Evolutionary conservation across 305 asterid genomes (phyloP).

Genomic region (Fraxinus sp.): DNA sequence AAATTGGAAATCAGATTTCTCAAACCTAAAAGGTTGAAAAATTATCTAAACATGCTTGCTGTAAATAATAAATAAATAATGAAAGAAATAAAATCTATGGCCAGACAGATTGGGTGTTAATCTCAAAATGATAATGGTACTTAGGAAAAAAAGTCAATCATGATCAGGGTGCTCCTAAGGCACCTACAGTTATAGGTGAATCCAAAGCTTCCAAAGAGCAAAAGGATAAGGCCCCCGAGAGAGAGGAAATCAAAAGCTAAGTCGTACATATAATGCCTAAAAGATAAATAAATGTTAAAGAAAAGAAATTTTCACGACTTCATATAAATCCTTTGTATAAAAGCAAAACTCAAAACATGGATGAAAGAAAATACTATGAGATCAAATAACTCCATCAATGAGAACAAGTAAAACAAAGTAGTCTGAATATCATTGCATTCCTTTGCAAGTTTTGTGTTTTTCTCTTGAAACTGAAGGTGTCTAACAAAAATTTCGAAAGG

Average conservation of each 20-base stretch:
- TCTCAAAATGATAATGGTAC: background rate
- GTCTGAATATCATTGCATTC: background rate
- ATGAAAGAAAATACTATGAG: background rate
- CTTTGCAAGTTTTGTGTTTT: background rate
- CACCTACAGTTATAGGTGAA: background rate
- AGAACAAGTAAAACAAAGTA: background rate
- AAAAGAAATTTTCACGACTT: background rate
- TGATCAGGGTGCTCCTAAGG: background rate
- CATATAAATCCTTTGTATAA: background rate
- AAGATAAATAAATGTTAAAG: background rate
- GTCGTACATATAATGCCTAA: background rate
- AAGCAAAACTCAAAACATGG: background rate
- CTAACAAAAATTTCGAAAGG: background rate
- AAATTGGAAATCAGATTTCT: background rate
- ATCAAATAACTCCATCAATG: background rate
- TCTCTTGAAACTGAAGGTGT: background rate
- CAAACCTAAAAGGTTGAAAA: background rate
- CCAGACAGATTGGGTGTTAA: background rate
- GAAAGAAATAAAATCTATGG: background rate
- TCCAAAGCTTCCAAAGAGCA: background rate
- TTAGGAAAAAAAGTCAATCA: background rate
- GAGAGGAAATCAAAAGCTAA: background rate
- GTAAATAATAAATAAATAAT: background rate
- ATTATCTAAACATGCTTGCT: background rate
- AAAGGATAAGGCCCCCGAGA: background rate